Conservation (phyloP, 1,284 basidiomycete genomes). For the Ceratobasidium theobromae region DNA sequence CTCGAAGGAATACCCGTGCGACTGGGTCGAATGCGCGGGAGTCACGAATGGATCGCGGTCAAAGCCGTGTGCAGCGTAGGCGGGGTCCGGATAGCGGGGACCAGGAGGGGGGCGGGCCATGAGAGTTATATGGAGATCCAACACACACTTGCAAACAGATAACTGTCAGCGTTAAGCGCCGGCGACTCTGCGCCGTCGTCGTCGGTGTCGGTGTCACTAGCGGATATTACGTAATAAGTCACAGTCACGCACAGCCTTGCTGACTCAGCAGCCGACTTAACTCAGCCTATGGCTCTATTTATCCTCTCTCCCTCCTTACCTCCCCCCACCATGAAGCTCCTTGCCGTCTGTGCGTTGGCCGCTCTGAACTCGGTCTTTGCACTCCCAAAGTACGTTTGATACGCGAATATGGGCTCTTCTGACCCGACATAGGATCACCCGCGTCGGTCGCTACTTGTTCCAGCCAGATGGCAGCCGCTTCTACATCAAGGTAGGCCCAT, state of each 20-base stretch:
- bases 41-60: constrained; percentile 41
- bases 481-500: constrained; percentile 67
- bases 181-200: neutral
- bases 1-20: constrained; percentile 61
- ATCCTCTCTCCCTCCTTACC: neutral
- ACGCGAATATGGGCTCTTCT: neutral
- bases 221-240: neutral
- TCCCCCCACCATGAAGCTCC: constrained; percentile 34
- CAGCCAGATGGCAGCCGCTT: constrained; percentile 69
- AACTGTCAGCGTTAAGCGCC: too few relatives aligned
- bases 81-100: neutral
- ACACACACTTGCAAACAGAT: too few relatives aligned
- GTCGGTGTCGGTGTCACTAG: neutral
- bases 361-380: constrained; percentile 31
- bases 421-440: constrained; percentile 60
- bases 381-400: constrained; percentile 42
- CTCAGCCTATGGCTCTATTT: neutral
- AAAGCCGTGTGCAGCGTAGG: constrained; percentile 17
- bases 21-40: constrained; percentile 58
- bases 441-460: constrained; percentile 79
- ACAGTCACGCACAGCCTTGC: neutral
- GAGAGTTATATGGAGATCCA: neutral
- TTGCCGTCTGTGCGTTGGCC: constrained; percentile 33
- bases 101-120: neutral
- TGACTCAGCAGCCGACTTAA: neutral